Evolutionary conservation across 352 stramenopile genomes (phyloP).

Genomic region (Phytophthora podocarpi): DNA sequence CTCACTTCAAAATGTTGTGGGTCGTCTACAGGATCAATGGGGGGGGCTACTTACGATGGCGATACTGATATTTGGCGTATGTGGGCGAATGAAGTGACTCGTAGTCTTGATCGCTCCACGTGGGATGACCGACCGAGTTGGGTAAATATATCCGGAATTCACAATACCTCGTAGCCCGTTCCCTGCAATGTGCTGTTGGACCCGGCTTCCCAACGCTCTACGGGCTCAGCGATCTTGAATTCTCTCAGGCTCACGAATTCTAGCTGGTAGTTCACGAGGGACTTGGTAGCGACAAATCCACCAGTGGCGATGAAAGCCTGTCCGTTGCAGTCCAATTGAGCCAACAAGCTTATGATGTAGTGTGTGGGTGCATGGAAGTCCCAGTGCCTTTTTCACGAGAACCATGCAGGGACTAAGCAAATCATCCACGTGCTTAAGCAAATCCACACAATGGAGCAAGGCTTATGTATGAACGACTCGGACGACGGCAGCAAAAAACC

Average conservation of each 20-base stretch:
- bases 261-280: background rate
- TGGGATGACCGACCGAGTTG: too few species aligned
- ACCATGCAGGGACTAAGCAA: background rate
- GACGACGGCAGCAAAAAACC: background rate
- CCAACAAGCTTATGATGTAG: background rate
- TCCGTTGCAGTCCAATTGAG: background rate
- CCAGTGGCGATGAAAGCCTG: background rate
- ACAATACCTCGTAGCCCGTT: background rate
- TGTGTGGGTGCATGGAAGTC: background rate
- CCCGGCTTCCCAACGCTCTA: background rate
- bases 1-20: too few species aligned
- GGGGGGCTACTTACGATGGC: too few species aligned
- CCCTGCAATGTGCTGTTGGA: background rate
- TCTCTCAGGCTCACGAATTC: background rate
- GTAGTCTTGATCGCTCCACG: too few species aligned
- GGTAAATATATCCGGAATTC: too few species aligned
- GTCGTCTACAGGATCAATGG: too few species aligned
- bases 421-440: background rate
- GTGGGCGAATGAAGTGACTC: too few species aligned
- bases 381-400: background rate
- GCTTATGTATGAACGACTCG: background rate
- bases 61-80: too few species aligned
- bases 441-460: background rate
- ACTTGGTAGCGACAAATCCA: background rate
- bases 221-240: conserved; percentile 1